Evolutionary conservation across 2,329 filamentous ascomycete species (phyloP), one percentile per base, ranked within the genome.

Genomic region (Pseudocercospora fuligena): DNA sequence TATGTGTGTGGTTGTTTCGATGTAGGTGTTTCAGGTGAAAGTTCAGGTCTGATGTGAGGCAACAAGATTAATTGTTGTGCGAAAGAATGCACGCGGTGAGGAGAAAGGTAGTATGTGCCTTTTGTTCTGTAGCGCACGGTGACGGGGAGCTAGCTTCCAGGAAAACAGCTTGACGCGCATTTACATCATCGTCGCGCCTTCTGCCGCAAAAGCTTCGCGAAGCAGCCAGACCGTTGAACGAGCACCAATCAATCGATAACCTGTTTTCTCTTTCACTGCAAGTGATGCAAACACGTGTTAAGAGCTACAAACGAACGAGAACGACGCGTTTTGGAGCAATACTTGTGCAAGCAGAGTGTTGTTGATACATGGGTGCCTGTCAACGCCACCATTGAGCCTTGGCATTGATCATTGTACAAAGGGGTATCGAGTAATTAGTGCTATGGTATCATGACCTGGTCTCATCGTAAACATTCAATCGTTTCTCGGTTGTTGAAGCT

Each of bases 1-100:
- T 43, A 25, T 63, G 40, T 65, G 47, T 61, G 60, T 19, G 56
- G 58, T n/a, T 19, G 54, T 14, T 36, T 40, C 2, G 56, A 3
- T 29, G 31, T 6, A 33, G 56, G n/a, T 43, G 56, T 36, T 23
- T 53, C 21, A 21, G 53, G 27, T 56, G 14, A 19, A 33, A 16
- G 25, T 16, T 27, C 0, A 12, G 5, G 16, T 23, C 16, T 29
- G 23, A 27, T 31, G 11, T 31, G 25, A 51, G 47, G 47, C 19
- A 51, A n/a, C 12, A 27, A 56, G 51, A 31, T 43, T 19, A 19
- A 43, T 33, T 56, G 51, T 56, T 56, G 51, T 56, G 51, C 23
- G 51, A 23, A 56, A 56, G 51, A 56, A 56, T 56, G 51, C 51
- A 56, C 16, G 23, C 16, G 16, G 51, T 11, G 23, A n/a, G 51